Conservation (phyloP, 768 basidiomycete genomes). For the Boletus edulis region DNA sequence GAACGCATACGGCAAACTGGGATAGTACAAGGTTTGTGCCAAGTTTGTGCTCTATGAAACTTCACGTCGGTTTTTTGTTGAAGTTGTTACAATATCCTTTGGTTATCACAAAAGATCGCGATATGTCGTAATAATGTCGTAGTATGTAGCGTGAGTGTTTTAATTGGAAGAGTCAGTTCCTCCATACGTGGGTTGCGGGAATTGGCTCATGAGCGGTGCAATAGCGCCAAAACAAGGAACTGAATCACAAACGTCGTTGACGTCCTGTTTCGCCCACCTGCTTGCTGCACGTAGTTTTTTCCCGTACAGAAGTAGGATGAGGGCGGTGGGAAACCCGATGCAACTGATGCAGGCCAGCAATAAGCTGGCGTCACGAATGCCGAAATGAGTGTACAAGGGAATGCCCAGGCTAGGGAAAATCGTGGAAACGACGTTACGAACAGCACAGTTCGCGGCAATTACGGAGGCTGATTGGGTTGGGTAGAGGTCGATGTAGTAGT, state of each 20-base stretch:
- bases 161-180: slow-evolving; percentile 1
- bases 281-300: slow-evolving; percentile 15
- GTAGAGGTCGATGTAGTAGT: slow-evolving; percentile 28
- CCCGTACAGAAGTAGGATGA: slow-evolving; percentile 15
- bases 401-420: slow-evolving; percentile 18
- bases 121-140: background rate
- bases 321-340: slow-evolving; percentile 15
- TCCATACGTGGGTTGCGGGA: slow-evolving; percentile 9
- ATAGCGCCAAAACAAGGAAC: background rate
- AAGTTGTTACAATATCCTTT: background rate
- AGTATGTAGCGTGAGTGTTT: background rate
- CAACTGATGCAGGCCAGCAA: slow-evolving; percentile 22
- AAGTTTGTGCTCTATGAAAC: too few species aligned
- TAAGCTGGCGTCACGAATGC: slow-evolving; percentile 18
- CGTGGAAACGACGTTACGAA: slow-evolving; percentile 14
- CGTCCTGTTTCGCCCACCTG: slow-evolving; percentile 19
- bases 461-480: slow-evolving; percentile 23
- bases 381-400: slow-evolving; percentile 17
- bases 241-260: background rate
- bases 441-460: slow-evolving; percentile 21
- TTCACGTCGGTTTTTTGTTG: too few species aligned
- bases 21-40: background rate
- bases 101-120: background rate
- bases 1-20: background rate
- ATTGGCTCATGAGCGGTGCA: slow-evolving; percentile 9